Evolutionary conservation across 345 rosid genomes (phyloP), one percentile per base, ranked within the genome.

Genomic region (Barbarea vulgaris): DNA sequence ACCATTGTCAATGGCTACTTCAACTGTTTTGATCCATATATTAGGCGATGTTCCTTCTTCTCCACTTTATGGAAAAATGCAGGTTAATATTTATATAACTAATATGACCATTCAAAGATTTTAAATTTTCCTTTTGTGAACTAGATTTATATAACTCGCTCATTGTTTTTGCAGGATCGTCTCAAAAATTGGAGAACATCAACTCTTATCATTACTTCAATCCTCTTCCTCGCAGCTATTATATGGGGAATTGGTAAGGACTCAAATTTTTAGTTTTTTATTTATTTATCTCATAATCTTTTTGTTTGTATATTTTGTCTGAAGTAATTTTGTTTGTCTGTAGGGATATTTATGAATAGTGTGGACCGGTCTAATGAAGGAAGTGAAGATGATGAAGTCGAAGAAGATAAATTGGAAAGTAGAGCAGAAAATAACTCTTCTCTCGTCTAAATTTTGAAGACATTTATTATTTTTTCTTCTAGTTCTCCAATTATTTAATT

Each of bases 31-130:
- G 55, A 96, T 96, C 59, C 99, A 96, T 77, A 73, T 93, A 58
- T 89, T 96, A 70, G 99, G 99, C 5, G 99, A 96, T 77, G 97
- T 96, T 48, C 99, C 99, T 79, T 93, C 99, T 52, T 91, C 99
- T 1, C 99, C 99, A 27, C 94, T 96, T 64, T 97, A 88, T 74
- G 99, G 99, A 37, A 85, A 83, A 64, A 85, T 96, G 75, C 90
- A 93, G 98, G 98, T 89, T 57, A 36, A 75, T 36, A 31, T 56
- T 59, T 18, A 6, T 19, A 2, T 19, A 2, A 22, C 9, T 62
- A 24, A 9, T 21, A 9, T 21, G 8, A 62, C 51, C 25, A 2
- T 9, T 3, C 22, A 28, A 48, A 62, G 9, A 7, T 46, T 69
- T 24, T 14, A 3, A 5, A 3, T 48, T 52, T 51, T 18, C n/a